Conservation (phyloP, 148 eudicot genomes). For the Arctostaphylos glauca region DNA sequence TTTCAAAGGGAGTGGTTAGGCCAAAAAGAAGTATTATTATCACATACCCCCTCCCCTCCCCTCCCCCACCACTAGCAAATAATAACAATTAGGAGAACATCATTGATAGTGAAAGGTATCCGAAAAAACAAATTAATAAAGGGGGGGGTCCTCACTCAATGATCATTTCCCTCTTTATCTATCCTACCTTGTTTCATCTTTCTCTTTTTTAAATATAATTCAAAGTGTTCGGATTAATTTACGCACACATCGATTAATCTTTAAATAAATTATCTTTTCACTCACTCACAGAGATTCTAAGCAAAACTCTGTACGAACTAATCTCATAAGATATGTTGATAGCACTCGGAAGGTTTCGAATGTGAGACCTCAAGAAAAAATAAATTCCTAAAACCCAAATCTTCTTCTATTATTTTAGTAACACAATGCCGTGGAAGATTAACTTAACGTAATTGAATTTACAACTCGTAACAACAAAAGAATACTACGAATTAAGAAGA, state of each 20-base stretch:
- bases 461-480: not conserved
- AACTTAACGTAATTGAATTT: not conserved
- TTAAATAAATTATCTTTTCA: no score
- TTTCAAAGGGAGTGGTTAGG: conserved; percentile 9
- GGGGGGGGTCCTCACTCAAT: not conserved
- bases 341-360: no score
- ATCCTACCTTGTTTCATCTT: not conserved
- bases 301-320: no score
- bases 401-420: no score
- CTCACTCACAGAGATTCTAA: no score
- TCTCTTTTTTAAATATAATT: no score
- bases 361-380: no score
- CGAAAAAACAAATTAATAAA: not conserved
- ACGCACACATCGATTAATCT: no score
- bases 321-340: no score
- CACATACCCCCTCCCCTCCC: not conserved
- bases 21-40: not conserved
- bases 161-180: conserved; percentile 9
- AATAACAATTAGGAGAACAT: conserved; percentile 17
- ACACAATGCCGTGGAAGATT: not conserved
- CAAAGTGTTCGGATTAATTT: no score
- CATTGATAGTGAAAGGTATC: conserved; percentile 16
- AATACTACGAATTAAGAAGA: not conserved
- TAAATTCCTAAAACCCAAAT: no score
- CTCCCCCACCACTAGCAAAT: conserved; percentile 10